Evolutionary conservation across 2,329 filamentous ascomycete genomes (phyloP), one percentile per base, ranked within the genome.

Genomic region (Exserohilum turcica): DNA sequence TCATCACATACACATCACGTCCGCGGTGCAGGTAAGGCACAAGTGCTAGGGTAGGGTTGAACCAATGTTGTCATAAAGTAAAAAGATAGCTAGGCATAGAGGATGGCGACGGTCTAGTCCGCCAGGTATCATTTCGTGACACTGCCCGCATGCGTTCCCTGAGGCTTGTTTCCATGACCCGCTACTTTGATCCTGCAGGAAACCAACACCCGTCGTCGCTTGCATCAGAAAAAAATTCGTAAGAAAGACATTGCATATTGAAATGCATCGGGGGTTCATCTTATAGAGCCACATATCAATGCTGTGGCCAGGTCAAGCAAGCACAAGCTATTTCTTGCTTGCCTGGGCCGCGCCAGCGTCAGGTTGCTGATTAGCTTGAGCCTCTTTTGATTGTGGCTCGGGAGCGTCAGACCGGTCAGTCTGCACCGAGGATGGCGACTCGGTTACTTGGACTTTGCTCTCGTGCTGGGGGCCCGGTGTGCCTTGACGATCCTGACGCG

Each of bases 51-150:
- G 5, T 52, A 16, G 28, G 31, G 13, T 52, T 39, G 31, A 28
- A 37, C 42, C 38, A 53, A 18, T 29, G 33, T 24, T 51, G 32
- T 54, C 38, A 29, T 40, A 49, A 45, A 50, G 28, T 52, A 47
- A 54, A 56, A 52, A 56, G 46, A 57, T 60, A 59, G 43, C 35
- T 54, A 56, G 39, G 53, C 38, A 53, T 52, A 52, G 60, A 54
- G 56, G 57, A 63, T 61, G 71, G 66, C 67, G 67, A 65, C 62
- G 53, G 56, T 54, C 42, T 58, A 62, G 55, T 60, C 66, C 68
- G 68, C 66, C 68, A 73, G 71, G 71, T 74, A 74, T 74, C 71
- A 71, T 65, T 67, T 70, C 64, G 66, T 71, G 59, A 68, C 59
- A 54, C 53, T 60, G 60, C 51, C 48, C 54, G 50, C 58, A 57